Percentiles rank a stretch among this genome's conserved stretches.
Evolutionary conservation across 2,329 filamentous ascomycete species (phyloP).

Genomic region (Aspergillus phoenicis): DNA sequence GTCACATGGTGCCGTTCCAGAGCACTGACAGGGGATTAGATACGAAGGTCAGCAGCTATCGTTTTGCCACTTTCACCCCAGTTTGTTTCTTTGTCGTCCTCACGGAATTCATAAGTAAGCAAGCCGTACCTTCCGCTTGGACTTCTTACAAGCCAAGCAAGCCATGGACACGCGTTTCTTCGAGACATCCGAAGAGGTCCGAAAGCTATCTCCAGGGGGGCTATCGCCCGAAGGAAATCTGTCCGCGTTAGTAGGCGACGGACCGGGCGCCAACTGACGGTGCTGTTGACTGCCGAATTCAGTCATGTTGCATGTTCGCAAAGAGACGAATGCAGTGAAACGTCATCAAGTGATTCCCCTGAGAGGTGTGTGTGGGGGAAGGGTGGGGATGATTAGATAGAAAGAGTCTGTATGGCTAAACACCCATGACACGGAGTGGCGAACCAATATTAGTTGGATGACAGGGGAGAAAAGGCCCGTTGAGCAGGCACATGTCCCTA

Average conservation of each 20-base stretch:
- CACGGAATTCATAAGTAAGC: not conserved
- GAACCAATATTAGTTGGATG: not conserved
- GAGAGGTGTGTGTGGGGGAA: not conserved
- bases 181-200: constrained; percentile 19
- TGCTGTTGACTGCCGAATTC: constrained; percentile 22
- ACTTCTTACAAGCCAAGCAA: constrained; percentile 45
- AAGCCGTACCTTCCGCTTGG: constrained; percentile 39
- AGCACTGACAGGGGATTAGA: constrained; percentile 31
- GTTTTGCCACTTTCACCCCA: too few species aligned
- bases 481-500: not conserved
- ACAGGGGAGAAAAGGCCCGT: not conserved
- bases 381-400: not conserved
- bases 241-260: constrained; percentile 23
- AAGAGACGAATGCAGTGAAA: not conserved
- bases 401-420: not conserved
- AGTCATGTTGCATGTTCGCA: constrained; percentile 18
- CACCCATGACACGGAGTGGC: not conserved
- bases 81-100: too few species aligned
- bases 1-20: constrained; percentile 41
- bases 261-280: constrained; percentile 29
- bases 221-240: constrained; percentile 10
- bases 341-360: not conserved
- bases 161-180: constrained; percentile 46
- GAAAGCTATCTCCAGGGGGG: constrained; percentile 13
- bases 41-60: constrained; percentile 12